Conservation (phyloP, 2,329 filamentous ascomycete genomes). For the Neofusicoccum parvum region DNA sequence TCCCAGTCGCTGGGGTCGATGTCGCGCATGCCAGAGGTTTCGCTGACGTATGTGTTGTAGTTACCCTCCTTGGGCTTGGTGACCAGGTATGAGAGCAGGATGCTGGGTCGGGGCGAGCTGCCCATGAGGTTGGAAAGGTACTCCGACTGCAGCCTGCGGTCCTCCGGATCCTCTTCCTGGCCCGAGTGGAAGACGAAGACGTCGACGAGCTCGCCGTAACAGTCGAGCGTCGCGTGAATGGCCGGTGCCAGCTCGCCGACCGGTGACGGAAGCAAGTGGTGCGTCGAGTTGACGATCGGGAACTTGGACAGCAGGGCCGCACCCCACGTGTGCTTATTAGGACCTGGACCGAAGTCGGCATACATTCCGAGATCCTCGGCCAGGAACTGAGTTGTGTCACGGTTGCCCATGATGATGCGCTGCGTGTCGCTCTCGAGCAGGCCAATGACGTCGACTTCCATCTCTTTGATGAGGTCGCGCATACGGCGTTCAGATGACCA, state of each 20-base stretch:
- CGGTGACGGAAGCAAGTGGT: slow-evolving; percentile 90
- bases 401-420: slow-evolving; percentile 99
- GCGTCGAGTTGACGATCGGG: slow-evolving; percentile 94
- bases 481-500: slow-evolving; percentile 96
- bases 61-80: slow-evolving; percentile 89
- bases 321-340: slow-evolving; percentile 99
- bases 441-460: slow-evolving; percentile 98
- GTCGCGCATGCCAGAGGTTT: slow-evolving; percentile 87
- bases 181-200: slow-evolving; percentile 99
- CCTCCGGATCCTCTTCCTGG: slow-evolving; percentile 94
- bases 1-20: slow-evolving; percentile 94
- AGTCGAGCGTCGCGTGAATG: slow-evolving; percentile 93
- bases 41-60: slow-evolving; percentile 92
- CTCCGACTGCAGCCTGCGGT: slow-evolving; percentile 80
- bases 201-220: slow-evolving; percentile 86
- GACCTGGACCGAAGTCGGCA: slow-evolving; percentile 93
- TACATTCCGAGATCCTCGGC: slow-evolving; percentile 99
- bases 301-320: slow-evolving; percentile 92
- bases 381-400: slow-evolving; percentile 91
- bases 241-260: slow-evolving; percentile 94
- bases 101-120: slow-evolving; percentile 73
- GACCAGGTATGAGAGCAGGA: slow-evolving; percentile 89
- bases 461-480: slow-evolving; percentile 84
- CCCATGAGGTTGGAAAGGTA: slow-evolving; percentile 91
- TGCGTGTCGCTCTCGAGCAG: slow-evolving; percentile 91